Percentiles rank a stretch among this genome's conserved stretches.
These are phyloP conservation scores for Microthyrium microscopicum DNA, from an alignment of 2,329 filamentous ascomycete species.

Conservation along the genomic window DNA sequence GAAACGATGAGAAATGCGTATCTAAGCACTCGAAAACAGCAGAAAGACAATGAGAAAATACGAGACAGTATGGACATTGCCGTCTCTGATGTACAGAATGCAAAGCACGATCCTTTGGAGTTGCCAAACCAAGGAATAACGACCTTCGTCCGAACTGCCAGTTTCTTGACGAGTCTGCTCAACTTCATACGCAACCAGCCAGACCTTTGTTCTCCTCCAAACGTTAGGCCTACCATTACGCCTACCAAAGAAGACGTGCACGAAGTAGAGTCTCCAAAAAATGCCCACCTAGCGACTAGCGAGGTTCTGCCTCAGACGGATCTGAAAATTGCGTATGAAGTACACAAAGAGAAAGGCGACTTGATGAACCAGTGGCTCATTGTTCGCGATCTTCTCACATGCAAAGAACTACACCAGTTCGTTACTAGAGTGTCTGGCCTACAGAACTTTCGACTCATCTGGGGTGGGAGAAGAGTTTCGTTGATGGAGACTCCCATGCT, in stretches of 20 bases:
- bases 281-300: conserved; percentile 47
- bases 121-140: neutral
- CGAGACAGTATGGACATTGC: too few relatives aligned
- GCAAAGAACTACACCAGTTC: conserved; percentile 49
- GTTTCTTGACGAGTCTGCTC: conserved; percentile 20
- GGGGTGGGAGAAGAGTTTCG: conserved; percentile 48
- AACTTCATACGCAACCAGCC: conserved; percentile 16
- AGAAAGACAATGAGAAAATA: too few relatives aligned
- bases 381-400: conserved; percentile 56
- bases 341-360: too few relatives aligned
- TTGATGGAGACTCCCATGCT: conserved; percentile 38
- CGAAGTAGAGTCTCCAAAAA: conserved; percentile 43
- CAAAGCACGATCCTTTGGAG: too few relatives aligned
- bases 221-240: neutral
- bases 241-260: conserved; percentile 13
- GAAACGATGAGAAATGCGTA: too few relatives aligned
- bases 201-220: conserved; percentile 16
- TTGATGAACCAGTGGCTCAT: conserved; percentile 44
- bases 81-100: too few relatives aligned
- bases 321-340: too few relatives aligned
- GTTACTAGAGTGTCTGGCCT: conserved; percentile 35
- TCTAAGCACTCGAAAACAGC: too few relatives aligned
- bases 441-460: conserved; percentile 60
- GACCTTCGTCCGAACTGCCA: conserved; percentile 16
- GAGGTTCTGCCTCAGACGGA: neutral